A percentile compares a stretch with the other conserved stretches of the same genome.
Evolutionary conservation across 2,329 filamentous ascomycete genomes (phyloP).

Genomic region (Xylariales sp.): DNA sequence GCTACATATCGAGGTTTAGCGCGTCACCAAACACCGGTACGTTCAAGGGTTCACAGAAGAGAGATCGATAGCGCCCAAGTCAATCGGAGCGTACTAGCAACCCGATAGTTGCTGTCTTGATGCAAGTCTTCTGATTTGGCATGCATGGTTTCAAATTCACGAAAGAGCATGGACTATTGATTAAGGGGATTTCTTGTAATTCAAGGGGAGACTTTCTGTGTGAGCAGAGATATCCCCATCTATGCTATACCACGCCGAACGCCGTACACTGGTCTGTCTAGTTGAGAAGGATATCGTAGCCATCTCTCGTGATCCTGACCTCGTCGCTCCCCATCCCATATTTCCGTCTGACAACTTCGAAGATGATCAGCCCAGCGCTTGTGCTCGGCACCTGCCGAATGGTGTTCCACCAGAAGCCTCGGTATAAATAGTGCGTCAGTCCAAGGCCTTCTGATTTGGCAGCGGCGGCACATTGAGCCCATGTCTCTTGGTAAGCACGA

Average conservation of each 20-base stretch:
- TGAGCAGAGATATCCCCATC: constrained; percentile 1
- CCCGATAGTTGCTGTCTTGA: too few relatives aligned
- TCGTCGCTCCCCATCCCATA: constrained; percentile 61
- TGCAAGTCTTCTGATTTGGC: too few relatives aligned
- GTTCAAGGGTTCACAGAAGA: too few relatives aligned
- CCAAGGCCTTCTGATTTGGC: constrained; percentile 52
- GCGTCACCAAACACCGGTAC: too few relatives aligned
- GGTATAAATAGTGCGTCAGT: constrained; percentile 61
- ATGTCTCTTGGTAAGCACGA: constrained; percentile 65
- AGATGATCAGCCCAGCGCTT: constrained; percentile 71
- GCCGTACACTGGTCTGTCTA: constrained; percentile 21
- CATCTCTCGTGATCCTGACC: constrained; percentile 62
- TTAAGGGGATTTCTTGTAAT: too few relatives aligned
- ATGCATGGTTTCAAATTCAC: too few relatives aligned
- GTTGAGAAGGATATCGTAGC: constrained; percentile 64
- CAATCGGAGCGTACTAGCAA: too few relatives aligned
- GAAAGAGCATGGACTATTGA: too few relatives aligned
- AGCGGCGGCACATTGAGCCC: constrained; percentile 52
- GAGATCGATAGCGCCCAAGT: too few relatives aligned
- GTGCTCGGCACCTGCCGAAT: constrained; percentile 73
- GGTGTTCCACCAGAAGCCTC: constrained; percentile 68
- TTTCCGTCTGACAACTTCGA: constrained; percentile 69
- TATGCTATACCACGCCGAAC: constrained; percentile 4
- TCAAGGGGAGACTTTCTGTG: too few relatives aligned
- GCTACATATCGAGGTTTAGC: too few relatives aligned